These are phyloP conservation scores for Amanita phalloides DNA, from an alignment of 768 basidiomycete species.

Conservation along the genomic window DNA sequence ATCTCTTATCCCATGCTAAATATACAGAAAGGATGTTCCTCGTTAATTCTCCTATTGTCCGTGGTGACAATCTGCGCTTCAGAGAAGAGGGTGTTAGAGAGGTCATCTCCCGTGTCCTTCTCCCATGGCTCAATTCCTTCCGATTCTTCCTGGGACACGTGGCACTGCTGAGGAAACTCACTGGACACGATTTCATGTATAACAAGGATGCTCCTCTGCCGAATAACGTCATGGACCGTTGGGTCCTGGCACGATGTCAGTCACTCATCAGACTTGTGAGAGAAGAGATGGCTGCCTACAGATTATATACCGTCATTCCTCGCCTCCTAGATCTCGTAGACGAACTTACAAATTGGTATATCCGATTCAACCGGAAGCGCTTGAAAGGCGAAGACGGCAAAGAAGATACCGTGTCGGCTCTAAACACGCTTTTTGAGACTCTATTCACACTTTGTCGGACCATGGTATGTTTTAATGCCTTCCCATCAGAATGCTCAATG, in stretches of 20 bases:
- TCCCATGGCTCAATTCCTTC: slow-evolving; percentile 98
- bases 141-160: slow-evolving; percentile 98
- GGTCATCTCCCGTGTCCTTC: slow-evolving; percentile 89
- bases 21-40: slow-evolving; percentile 74
- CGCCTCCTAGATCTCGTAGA: slow-evolving; percentile 85
- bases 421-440: slow-evolving; percentile 95
- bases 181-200: slow-evolving; percentile 72
- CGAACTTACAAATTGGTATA: slow-evolving; percentile 99
- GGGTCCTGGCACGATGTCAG: slow-evolving; percentile 98
- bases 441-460: slow-evolving; percentile 90
- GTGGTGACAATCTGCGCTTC: slow-evolving; percentile 96
- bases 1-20: not conserved
- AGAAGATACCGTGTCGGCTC: slow-evolving; percentile 77
- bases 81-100: slow-evolving; percentile 97
- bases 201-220: slow-evolving; percentile 77
- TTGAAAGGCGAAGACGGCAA: slow-evolving; percentile 91
- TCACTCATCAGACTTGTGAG: slow-evolving; percentile 87
- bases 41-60: slow-evolving; percentile 97
- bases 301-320: slow-evolving; percentile 97
- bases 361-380: slow-evolving; percentile 93
- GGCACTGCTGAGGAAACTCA: slow-evolving; percentile 73
- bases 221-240: slow-evolving; percentile 94
- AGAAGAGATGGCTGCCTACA: slow-evolving; percentile 94
- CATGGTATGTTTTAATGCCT: slow-evolving; percentile 47
- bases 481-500: not conserved